These are phyloP conservation scores for Leptographium flavum DNA, from an alignment of 2,329 filamentous ascomycete genomes.

Conservation along the genomic window DNA sequence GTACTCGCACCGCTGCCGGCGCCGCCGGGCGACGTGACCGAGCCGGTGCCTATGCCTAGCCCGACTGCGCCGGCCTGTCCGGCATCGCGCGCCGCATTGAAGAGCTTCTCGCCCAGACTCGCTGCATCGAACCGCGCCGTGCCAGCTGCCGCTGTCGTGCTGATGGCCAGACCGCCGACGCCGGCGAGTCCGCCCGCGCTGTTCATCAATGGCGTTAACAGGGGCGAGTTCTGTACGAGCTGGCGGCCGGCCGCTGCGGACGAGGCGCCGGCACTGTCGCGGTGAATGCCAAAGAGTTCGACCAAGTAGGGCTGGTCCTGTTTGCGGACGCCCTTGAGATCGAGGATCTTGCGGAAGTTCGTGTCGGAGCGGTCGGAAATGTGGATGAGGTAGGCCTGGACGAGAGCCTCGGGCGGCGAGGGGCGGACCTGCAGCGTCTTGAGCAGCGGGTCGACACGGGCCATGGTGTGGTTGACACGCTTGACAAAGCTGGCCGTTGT, in stretches of 20 bases:
- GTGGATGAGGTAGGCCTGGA: slow-evolving; percentile 95
- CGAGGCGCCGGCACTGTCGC: slow-evolving; percentile 56
- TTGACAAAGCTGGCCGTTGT: slow-evolving; percentile 56
- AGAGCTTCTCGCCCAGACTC: slow-evolving; percentile 65
- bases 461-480: slow-evolving; percentile 71
- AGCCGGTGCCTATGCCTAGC: not conserved
- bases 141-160: slow-evolving; percentile 4
- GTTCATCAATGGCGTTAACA: slow-evolving; percentile 56
- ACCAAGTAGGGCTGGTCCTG: slow-evolving; percentile 68
- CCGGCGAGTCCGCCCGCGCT: slow-evolving; percentile 24
- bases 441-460: slow-evolving; percentile 77
- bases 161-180: slow-evolving; percentile 21
- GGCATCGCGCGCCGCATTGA: slow-evolving; percentile 72
- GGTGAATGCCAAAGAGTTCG: slow-evolving; percentile 70
- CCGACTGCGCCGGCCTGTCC: slow-evolving; percentile 19
- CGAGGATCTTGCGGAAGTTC: slow-evolving; percentile 93
- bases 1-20: slow-evolving; percentile 38
- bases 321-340: slow-evolving; percentile 84
- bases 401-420: slow-evolving; percentile 80
- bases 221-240: slow-evolving; percentile 53
- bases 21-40: not conserved
- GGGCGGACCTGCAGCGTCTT: slow-evolving; percentile 93
- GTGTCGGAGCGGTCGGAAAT: slow-evolving; percentile 84
- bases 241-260: slow-evolving; percentile 51
- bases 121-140: slow-evolving; percentile 25